Percentiles rank a stretch among this genome's conserved stretches.
These are phyloP conservation scores for Phytophthora foliorum DNA, from an alignment of 352 stramenopile genomes.

Conservation along the genomic window DNA sequence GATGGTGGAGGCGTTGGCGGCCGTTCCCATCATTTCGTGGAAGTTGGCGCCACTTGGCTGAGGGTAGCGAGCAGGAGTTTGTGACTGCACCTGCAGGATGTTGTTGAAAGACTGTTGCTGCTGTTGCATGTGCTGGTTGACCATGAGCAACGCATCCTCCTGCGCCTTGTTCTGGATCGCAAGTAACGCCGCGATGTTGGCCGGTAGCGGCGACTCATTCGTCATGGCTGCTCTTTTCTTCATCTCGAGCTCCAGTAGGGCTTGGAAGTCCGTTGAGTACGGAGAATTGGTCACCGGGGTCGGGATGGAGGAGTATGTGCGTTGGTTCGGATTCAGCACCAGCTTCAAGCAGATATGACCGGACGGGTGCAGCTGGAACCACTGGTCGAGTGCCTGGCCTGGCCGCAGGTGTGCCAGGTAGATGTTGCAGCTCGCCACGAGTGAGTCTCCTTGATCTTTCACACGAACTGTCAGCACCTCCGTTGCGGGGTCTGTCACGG, in stretches of 20 bases:
- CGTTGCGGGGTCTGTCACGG: slow-evolving; percentile 2
- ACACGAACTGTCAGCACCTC: slow-evolving; percentile 33
- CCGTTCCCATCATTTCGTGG: slow-evolving; percentile 28
- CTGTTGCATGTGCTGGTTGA: slow-evolving; percentile 25
- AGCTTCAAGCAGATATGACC: slow-evolving; percentile 54
- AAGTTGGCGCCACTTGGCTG: slow-evolving; percentile 12
- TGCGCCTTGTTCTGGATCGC: slow-evolving; percentile 21
- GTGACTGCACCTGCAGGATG: slow-evolving; percentile 9
- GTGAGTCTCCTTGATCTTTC: slow-evolving; percentile 26
- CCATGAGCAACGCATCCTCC: slow-evolving; percentile 16
- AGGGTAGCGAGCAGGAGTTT: slow-evolving; percentile 1
- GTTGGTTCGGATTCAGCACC: slow-evolving; percentile 24
- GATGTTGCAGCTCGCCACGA: slow-evolving; percentile 56
- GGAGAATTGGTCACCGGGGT: slow-evolving; percentile 9
- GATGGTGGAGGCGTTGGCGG: slow-evolving; percentile 25
- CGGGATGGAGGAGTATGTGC: not conserved
- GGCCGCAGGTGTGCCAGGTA: slow-evolving; percentile 48
- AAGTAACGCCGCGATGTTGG: slow-evolving; percentile 20
- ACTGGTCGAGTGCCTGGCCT: slow-evolving; percentile 44
- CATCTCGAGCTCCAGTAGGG: slow-evolving; percentile 18
- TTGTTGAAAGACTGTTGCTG: slow-evolving; percentile 9
- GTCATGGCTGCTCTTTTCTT: slow-evolving; percentile 15
- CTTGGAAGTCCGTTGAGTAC: slow-evolving; percentile 18
- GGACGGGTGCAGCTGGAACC: slow-evolving; percentile 51
- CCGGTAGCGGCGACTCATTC: slow-evolving; percentile 12